Evolutionary conservation across 1,284 basidiomycete genomes (phyloP), one percentile per base, ranked within the genome.

Genomic region (Tilletia indica): DNA sequence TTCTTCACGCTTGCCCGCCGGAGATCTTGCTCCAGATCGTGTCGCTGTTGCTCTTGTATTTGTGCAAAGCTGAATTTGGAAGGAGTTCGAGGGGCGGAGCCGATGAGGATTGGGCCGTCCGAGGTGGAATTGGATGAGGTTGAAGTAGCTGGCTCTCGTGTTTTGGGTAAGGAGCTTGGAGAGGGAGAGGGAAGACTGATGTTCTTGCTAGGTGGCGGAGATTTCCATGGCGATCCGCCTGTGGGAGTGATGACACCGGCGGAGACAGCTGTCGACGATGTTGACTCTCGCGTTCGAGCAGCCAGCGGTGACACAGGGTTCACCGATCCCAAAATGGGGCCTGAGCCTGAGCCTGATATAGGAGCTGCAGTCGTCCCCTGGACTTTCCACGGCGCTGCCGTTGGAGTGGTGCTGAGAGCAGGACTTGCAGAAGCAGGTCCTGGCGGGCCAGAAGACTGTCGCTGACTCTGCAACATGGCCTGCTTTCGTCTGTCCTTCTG

Each of bases 401-500:
- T 68, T 4, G 51, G 19, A 21, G 66, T 51, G 21, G 68, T 66
- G 21, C 72, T 56, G 19, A 39, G 42, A 9, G 9, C 42, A 45
- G 42, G 42, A 45, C 75, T 75, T 5, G 48, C 71, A 31, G 25
- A 31, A 31, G 25, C 25, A 31, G 25, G 25, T 31, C 25, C 25
- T 31, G 25, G 25, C 25, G 25, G 25, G 25, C 25, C 25, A 31
- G 36, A 51, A 38, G 42, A 68, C 51, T 56, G 74, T 72, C 8
- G 76, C 45, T 69, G 72, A 68, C 69, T 68, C 54, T 76, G 74
- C 70, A 63, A 56, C 67, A 70, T 74, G 70, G 77, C 76, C 68
- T 76, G 79, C 42, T 77, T 78, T 73, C 82, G 81, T 21, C 82
- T 73, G 58, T 82, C 81, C 61, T 80, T 80, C 66, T 83, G 81